Evolutionary conservation across 2,329 filamentous ascomycete species (phyloP), one percentile per base, ranked within the genome.

Genomic region (Nigrograna mackinnonii): DNA sequence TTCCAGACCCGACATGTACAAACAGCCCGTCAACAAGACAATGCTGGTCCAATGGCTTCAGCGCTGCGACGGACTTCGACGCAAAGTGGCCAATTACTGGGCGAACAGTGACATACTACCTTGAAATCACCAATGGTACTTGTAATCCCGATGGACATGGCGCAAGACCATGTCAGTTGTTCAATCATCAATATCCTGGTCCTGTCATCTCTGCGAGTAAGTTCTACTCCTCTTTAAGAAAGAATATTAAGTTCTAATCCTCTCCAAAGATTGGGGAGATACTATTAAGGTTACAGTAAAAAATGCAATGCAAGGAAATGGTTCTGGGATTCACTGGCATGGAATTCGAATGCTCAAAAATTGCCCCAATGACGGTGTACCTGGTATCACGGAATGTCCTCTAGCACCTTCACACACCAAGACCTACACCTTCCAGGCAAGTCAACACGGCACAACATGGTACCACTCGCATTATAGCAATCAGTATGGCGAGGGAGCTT

Each of bases 291-390:
- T 58, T 3, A 50, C 48, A 7, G 74, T 85, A 3, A 77, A 67
- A 26, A 85, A 85, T 58, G 42, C 64, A 33, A 39, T 77, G 66
- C 58, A 63, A 11, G 56, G 72, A 49, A 84, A 85, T 47, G 80
- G 81, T 22, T 84, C 80, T 6, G 72, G 72, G 20, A 76, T 84
- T 17, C 82, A 85, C 55, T 85, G 74, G 64, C 82, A 85, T 55
- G 83, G 77, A 0, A 54, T 86, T 37, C 73, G 79, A 4, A 79
- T 84, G 55, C 39, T 57, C 9, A 49, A 50, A 21, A 52, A 39
- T 14, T 37, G 26, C 31, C 38, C 36, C 35, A 69, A 76, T 45
- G 82, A 85, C 52, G 83, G 83, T 36, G 79, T 83, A 3, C 65
- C 65, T n/a, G 73, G 71, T 28, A 59, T 73, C 22, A 72, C 70